Base-by-base conservation (phyloP, 1,284 basidiomycete genomes). In the Papiliotrema nemorosa region DNA sequence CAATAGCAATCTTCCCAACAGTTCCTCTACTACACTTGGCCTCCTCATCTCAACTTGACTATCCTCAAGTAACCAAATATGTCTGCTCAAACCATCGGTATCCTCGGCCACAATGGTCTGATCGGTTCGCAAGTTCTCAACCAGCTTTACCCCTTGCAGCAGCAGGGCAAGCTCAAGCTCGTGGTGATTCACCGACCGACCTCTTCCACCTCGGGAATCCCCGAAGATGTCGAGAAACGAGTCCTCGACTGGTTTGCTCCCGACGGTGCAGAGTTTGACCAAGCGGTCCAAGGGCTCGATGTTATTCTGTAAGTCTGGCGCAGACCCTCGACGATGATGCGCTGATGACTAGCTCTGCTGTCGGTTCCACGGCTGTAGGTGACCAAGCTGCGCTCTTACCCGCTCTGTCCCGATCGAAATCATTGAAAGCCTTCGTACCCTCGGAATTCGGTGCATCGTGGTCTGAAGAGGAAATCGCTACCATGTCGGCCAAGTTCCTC, bases 371-470 rank as follows among this genome's bases (percentile, higher is more conserved):
- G 1, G 50, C 37, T 33, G 24, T 54, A 33, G 9, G 26, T 10
- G 38, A 43, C 20, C 55, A 59, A 44, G 31, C n/a, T 16, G 33
- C 36, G 22, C 40, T 62, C 14, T 6, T 62, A 36, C 41, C 54
- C 5, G 50, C 57, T 22, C 45, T 59, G 10, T 39, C 37, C 3
- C 38, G 44, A 12, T 57, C 54, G 1, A 42, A 47, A 13, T 31
- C 38, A 18, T 33, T 62, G 38, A 54, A 54, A 37, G 46, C 52
- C 1, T 62, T 62, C 47, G 44, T 60, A 27, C 53, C 44, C 20
- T 60, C 60, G 18, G 58, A 59, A 20, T 62, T 47, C 42, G 60
- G 60, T 5, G 33, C 49, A 7, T 22, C 31, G 18, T 62, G 58
- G 58, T 53, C 48, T 7, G 20, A 47, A 5, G 46, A 60, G 18